A percentile compares a stretch with the other conserved stretches of the same genome.
Conservation (phyloP, 768 basidiomycete species). For the Tubosaeta sp. region DNA sequence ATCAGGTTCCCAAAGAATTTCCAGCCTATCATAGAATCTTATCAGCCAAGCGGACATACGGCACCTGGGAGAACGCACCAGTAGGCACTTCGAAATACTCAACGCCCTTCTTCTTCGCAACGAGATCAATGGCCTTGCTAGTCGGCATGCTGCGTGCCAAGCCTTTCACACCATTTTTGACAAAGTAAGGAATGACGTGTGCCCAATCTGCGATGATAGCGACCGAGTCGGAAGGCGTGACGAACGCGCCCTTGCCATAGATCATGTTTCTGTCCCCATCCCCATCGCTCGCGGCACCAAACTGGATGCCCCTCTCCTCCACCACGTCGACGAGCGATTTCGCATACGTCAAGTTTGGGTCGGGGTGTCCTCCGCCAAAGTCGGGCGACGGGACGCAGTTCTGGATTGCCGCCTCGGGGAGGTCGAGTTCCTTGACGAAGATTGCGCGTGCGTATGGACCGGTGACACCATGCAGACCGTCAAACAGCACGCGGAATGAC, state of each 20-base stretch:
- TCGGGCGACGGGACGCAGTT: conserved; percentile 90
- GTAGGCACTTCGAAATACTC: conserved; percentile 97
- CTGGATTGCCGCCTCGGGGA: conserved; percentile 77
- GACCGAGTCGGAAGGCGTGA: conserved; percentile 96
- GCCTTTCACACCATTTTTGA: conserved; percentile 80
- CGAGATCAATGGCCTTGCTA: conserved; percentile 92
- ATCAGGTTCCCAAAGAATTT: conserved; percentile 99
- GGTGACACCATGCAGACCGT: conserved; percentile 94
- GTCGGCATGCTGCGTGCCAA: conserved; percentile 98
- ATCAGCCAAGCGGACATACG: neutral
- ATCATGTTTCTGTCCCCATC: conserved; percentile 99
- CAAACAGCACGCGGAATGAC: conserved; percentile 86
- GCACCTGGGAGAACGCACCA: conserved; percentile 42
- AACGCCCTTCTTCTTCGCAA: conserved; percentile 89
- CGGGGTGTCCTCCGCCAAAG: conserved; percentile 97
- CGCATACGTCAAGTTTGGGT: conserved; percentile 97
- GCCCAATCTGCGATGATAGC: conserved; percentile 99
- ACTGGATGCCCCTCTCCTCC: conserved; percentile 78
- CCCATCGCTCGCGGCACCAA: conserved; percentile 96
- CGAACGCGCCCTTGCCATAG: conserved; percentile 96
- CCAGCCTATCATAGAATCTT: conserved; percentile 60
- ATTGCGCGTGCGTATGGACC: conserved; percentile 93
- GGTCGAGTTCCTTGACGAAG: conserved; percentile 76
- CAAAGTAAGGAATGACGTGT: conserved; percentile 85
- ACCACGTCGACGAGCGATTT: conserved; percentile 90